These are phyloP conservation scores for Aciculosporium take DNA, from an alignment of 2,329 filamentous ascomycete species.

Conservation along the genomic window DNA sequence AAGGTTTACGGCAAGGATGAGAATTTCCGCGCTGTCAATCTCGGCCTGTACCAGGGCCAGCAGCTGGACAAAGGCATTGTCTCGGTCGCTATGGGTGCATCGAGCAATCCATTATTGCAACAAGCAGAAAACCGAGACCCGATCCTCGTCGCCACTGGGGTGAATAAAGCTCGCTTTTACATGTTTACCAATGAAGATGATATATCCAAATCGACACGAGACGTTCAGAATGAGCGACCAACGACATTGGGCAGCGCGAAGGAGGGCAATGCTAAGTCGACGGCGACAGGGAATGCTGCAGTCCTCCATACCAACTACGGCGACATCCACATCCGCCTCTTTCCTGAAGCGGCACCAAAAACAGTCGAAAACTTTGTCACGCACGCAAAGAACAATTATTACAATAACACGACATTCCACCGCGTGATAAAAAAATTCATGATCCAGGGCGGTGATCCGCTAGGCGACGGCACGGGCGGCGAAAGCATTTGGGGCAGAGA, in stretches of 20 bases:
- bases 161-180: slow-evolving; percentile 86
- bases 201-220: slow-evolving; percentile 68
- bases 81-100: slow-evolving; percentile 94
- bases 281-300: slow-evolving; percentile 64
- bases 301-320: slow-evolving; percentile 86
- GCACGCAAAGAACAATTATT: slow-evolving; percentile 79
- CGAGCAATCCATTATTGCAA: slow-evolving; percentile 79
- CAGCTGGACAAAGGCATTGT: slow-evolving; percentile 88
- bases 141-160: slow-evolving; percentile 70
- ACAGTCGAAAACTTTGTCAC: slow-evolving; percentile 96
- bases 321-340: slow-evolving; percentile 86
- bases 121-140: slow-evolving; percentile 86
- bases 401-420: slow-evolving; percentile 96
- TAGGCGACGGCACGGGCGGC: slow-evolving; percentile 80
- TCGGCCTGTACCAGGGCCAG: slow-evolving; percentile 85
- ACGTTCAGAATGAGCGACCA: slow-evolving; percentile 91
- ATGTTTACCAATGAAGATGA: slow-evolving; percentile 91
- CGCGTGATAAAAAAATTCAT: slow-evolving; percentile 96
- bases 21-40: slow-evolving; percentile 65
- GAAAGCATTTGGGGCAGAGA: slow-evolving; percentile 85
- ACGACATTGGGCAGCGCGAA: slow-evolving; percentile 47
- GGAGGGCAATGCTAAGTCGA: slow-evolving; percentile 37
- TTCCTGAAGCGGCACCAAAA: slow-evolving; percentile 84
- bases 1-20: slow-evolving; percentile 87
- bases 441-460: slow-evolving; percentile 94